These are phyloP conservation scores for Carex parvula DNA, from an alignment of 176 grass and related monocot species.

Conservation along the genomic window DNA sequence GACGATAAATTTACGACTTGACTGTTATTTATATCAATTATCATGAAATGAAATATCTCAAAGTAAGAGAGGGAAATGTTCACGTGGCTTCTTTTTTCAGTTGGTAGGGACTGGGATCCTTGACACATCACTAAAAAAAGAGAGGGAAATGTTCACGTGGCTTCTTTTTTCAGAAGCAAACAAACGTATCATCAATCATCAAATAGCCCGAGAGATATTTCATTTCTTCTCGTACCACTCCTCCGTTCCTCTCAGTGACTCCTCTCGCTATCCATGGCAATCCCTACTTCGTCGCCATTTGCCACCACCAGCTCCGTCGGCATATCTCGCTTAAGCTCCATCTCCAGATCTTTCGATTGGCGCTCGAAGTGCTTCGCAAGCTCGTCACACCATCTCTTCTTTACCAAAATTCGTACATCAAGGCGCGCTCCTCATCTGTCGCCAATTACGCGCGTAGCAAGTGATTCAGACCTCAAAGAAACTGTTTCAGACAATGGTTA, in stretches of 20 bases:
- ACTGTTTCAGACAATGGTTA: conserved; percentile 49
- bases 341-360: conserved; percentile 24
- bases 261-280: conserved; percentile 46
- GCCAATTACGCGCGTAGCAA: conserved; percentile 49
- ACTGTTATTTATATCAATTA: background rate
- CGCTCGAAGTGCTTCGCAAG: background rate
- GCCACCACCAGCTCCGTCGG: conserved; percentile 34
- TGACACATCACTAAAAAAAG: background rate
- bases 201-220: conserved; percentile 28
- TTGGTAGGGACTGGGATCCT: background rate
- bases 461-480: conserved; percentile 51
- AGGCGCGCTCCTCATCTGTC: background rate
- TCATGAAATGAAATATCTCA: no score
- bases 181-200: background rate
- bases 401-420: background rate
- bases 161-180: conserved; percentile 6
- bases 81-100: no score
- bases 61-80: no score
- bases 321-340: conserved; percentile 25
- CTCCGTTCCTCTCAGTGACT: conserved; percentile 2
- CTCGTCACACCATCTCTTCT: background rate
- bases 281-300: conserved; percentile 35
- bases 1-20: background rate
- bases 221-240: conserved; percentile 9
- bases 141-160: conserved; percentile 16